phyloP scores from a whole-genome alignment of 2,329 filamentous ascomycete species.

The Trichoderma sp. region DNA sequence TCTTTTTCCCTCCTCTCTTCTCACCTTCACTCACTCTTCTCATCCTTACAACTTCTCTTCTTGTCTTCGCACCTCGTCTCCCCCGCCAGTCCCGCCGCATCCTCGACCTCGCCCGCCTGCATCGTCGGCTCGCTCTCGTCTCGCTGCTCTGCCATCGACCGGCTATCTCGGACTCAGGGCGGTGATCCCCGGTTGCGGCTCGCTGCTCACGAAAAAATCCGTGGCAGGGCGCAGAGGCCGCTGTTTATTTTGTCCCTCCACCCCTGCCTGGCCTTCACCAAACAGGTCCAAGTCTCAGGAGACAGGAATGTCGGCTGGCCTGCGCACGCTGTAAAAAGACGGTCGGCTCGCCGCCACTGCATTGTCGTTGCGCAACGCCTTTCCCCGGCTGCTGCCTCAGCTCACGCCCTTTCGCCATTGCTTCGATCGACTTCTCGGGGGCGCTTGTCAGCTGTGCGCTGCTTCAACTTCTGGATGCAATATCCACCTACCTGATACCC shows the following conservation, averaged over 20 bases:
- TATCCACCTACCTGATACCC: conserved; percentile 25
- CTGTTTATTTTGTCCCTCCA: conserved; percentile 18
- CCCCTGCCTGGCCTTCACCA: neutral
- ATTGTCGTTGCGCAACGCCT: neutral
- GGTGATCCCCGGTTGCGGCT: conserved; percentile 1
- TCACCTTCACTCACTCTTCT: neutral
- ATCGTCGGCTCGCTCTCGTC: neutral
- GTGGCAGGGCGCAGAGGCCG: conserved; percentile 16
- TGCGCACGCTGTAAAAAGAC: conserved; percentile 12
- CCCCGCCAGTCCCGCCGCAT: too few relatives aligned
- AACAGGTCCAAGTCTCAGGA: conserved; percentile 19
- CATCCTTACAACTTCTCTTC: neutral
- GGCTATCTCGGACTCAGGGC: conserved; percentile 19
- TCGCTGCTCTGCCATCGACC: conserved; percentile 6
- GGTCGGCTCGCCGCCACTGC: conserved; percentile 15
- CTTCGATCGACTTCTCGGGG: neutral
- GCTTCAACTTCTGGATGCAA: neutral
- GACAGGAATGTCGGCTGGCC: conserved; percentile 25
- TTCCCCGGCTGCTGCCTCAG: neutral
- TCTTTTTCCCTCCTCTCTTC: neutral
- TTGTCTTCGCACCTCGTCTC: neutral
- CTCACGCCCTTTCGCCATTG: neutral
- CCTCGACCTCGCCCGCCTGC: neutral
- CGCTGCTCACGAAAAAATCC: conserved; percentile 7
- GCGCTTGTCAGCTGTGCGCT: conserved; percentile 4